phyloP scores from a whole-genome alignment of 2,329 filamentous ascomycete genomes.

The Fusarium ambrosium region DNA sequence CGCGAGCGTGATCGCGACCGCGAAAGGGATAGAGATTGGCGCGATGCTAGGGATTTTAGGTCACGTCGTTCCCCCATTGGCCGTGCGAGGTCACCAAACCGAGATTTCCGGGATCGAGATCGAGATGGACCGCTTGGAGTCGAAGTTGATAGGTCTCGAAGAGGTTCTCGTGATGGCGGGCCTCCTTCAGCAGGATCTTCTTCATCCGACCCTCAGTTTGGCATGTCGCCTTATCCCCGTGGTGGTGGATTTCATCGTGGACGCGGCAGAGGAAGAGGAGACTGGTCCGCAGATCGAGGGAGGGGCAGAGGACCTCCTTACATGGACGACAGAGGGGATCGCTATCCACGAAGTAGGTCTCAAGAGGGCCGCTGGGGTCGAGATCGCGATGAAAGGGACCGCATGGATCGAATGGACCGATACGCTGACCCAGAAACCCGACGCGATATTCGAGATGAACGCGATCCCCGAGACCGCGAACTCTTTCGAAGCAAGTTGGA shows the following conservation, averaged over 20 bases:
- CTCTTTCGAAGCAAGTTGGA: constrained; percentile 65
- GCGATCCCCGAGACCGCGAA: constrained; percentile 62
- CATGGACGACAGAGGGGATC: constrained; percentile 69
- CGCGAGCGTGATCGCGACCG: constrained; percentile 70
- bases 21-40: constrained; percentile 65
- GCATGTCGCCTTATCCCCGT: constrained; percentile 63
- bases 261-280: constrained; percentile 62
- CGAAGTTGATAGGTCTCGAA: constrained; percentile 75
- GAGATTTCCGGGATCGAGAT: constrained; percentile 74
- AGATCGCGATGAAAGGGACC: constrained; percentile 69
- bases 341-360: constrained; percentile 75
- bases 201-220: constrained; percentile 76
- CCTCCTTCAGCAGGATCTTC: constrained; percentile 79
- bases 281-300: constrained; percentile 61
- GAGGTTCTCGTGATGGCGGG: constrained; percentile 77
- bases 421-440: constrained; percentile 57
- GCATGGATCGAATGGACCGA: constrained; percentile 58
- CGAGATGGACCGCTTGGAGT: constrained; percentile 71
- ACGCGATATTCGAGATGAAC: constrained; percentile 62
- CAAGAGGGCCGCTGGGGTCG: constrained; percentile 72
- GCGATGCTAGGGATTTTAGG: constrained; percentile 55
- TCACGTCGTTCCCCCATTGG: constrained; percentile 70
- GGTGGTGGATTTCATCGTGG: constrained; percentile 70
- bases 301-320: constrained; percentile 70
- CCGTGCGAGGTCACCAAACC: constrained; percentile 74